Evolutionary conservation across 2,329 filamentous ascomycete species (phyloP), one percentile per base, ranked within the genome.

Genomic region (Magnaporthiopsis incrustans): DNA sequence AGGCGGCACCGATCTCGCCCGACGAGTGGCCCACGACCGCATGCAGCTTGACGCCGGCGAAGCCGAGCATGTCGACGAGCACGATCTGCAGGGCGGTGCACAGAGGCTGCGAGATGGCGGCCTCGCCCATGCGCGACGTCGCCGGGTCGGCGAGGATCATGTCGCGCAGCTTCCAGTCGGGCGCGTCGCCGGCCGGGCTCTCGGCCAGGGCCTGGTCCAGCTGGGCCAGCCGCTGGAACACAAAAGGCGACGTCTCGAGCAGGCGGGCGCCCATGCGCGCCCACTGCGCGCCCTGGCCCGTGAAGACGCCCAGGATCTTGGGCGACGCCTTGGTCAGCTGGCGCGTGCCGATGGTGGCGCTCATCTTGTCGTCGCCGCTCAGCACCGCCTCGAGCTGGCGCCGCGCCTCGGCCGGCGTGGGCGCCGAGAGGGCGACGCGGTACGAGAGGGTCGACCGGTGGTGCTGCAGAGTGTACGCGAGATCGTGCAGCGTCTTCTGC

Each of bases 221-320:
- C 2, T 67, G 18, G 27, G 35, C 25, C 63, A 78, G 64, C 38
- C 70, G 75, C 25, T 65, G 65, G 64, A 76, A 74, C 14, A 75
- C 74, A 22, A 71, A 71, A 58, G 74, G 70, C 8, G 78, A 71
- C 33, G 77, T 2, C 79, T 78, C 64, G 81, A 78, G 8, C 79
- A 78, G 0, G 77, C 80, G 69, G 80, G 80, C 32, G 77, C 75
- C 62, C 69, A 70, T 66, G 32, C 33, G 18, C 1, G 67, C 53
- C 69, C 69, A 71, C 63, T 71, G 69, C 0, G 70, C 70, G 5
- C 69, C 70, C 57, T 71, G 70, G 22, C 70, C 70, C 0, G 69
- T 71, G 50, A 71, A 71, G n/a, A 71, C 69, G 57, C 69, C 69
- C 7, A 73, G 62, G 56, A 71, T 68, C 44, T 67, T 73, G 2